These are phyloP conservation scores for Aureobasidium pullulans DNA, from an alignment of 2,329 filamentous ascomycete species.

Conservation along the genomic window DNA sequence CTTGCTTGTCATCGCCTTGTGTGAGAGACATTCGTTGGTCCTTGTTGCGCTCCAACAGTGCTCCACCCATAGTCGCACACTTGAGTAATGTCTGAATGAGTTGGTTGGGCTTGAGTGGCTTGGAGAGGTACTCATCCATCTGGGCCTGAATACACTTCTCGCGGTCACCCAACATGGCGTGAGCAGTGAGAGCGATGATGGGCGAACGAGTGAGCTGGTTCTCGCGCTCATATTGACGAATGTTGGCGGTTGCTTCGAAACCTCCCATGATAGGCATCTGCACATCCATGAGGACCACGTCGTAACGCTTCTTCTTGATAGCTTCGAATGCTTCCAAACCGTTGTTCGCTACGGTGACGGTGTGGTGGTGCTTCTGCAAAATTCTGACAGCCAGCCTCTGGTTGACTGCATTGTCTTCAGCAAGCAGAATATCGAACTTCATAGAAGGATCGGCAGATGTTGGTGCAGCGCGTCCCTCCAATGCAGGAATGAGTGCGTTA, in stretches of 20 bases:
- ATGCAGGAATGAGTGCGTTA: slow-evolving; percentile 90
- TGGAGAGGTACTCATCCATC: slow-evolving; percentile 98
- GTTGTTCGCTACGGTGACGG: slow-evolving; percentile 88
- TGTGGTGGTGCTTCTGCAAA: slow-evolving; percentile 90
- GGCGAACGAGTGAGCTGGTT: slow-evolving; percentile 76
- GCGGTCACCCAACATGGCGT: slow-evolving; percentile 96
- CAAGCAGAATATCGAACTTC: slow-evolving; percentile 89
- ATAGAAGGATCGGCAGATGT: slow-evolving; percentile 88
- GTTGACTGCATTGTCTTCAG: slow-evolving; percentile 96
- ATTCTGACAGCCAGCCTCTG: slow-evolving; percentile 95
- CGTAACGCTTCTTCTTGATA: slow-evolving; percentile 87
- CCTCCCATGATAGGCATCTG: slow-evolving; percentile 99
- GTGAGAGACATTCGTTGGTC: slow-evolving; percentile 30
- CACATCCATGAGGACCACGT: slow-evolving; percentile 97
- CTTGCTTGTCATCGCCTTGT: slow-evolving; percentile 8
- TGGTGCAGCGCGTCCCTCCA: slow-evolving; percentile 87
- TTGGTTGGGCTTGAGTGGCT: slow-evolving; percentile 92
- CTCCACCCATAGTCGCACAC: slow-evolving; percentile 84
- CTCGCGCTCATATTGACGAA: slow-evolving; percentile 85
- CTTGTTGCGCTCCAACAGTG: slow-evolving; percentile 69
- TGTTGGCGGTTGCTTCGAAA: slow-evolving; percentile 94
- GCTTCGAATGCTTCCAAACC: slow-evolving; percentile 87
- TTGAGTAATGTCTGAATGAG: slow-evolving; percentile 97
- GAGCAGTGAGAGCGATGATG: slow-evolving; percentile 92
- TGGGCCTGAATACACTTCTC: slow-evolving; percentile 98